phyloP scores from a whole-genome alignment of 1,284 basidiomycete genomes.

The Chondrostereum purpureum region DNA sequence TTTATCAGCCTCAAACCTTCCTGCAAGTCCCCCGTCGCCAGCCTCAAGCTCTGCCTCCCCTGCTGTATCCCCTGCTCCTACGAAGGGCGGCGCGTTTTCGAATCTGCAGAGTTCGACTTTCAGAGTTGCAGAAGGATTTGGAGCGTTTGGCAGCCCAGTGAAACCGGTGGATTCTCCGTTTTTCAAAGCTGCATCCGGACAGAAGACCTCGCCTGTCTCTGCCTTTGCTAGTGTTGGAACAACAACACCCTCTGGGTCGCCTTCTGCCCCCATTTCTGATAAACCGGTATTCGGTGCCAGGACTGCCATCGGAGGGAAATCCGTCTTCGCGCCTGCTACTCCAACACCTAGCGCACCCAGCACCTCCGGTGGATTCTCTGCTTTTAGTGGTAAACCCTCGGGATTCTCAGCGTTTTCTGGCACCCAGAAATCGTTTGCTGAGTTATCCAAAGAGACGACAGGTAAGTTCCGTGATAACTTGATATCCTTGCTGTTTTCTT shows the following conservation, averaged over 20 bases:
- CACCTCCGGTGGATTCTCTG: constrained; percentile 34
- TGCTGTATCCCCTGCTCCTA: constrained; percentile 14
- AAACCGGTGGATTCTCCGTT: constrained; percentile 36
- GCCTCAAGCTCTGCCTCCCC: background rate
- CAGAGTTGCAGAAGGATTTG: constrained; percentile 34
- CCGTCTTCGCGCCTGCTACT: constrained; percentile 23
- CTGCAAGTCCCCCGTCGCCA: constrained; percentile 10
- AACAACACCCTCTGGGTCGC: constrained; percentile 14
- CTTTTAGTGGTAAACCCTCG: constrained; percentile 35
- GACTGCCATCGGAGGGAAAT: constrained; percentile 30
- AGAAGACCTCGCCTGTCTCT: constrained; percentile 25
- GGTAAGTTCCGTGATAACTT: constrained; percentile 7
- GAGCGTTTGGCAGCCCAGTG: constrained; percentile 30
- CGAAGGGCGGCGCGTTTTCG: constrained; percentile 28
- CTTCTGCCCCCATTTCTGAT: constrained; percentile 2
- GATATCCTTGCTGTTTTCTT: background rate
- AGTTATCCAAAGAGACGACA: constrained; percentile 29
- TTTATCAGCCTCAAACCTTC: constrained; percentile 6
- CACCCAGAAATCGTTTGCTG: constrained; percentile 33
- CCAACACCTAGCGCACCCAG: constrained; percentile 21
- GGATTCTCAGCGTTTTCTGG: constrained; percentile 38
- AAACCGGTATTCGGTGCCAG: constrained; percentile 30
- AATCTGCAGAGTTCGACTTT: constrained; percentile 27
- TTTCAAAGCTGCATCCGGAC: constrained; percentile 41
- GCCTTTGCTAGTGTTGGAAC: too few relatives aligned